Percentiles rank a stretch among this genome's conserved stretches.
Conservation (phyloP, 169 alveolate species). For the Plasmodium knowlesi region DNA sequence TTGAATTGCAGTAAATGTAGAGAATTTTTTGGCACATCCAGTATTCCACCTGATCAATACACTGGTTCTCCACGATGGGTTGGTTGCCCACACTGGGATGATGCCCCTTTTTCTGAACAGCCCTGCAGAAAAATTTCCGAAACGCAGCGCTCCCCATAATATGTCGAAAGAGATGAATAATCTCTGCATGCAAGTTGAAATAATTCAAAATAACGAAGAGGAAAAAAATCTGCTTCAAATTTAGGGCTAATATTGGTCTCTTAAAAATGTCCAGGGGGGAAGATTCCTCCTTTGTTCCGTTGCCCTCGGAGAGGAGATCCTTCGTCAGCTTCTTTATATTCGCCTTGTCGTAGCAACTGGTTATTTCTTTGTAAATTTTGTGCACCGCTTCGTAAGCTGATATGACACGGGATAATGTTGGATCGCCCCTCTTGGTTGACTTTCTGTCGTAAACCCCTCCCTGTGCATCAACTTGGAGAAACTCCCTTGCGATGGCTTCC, state of each 20-base stretch:
- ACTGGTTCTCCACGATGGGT: background rate
- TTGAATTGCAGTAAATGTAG: slow-evolving; percentile 20
- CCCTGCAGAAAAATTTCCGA: background rate
- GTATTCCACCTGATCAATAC: background rate
- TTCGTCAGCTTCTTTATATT: slow-evolving; percentile 6
- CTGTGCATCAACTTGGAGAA: background rate
- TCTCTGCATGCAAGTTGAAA: slow-evolving; percentile 35
- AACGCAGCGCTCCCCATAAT: background rate
- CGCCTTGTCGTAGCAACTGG: slow-evolving; percentile 3
- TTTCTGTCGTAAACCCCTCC: background rate
- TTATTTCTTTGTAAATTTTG: slow-evolving; percentile 14
- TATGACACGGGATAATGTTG: background rate
- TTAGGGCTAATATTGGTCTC: slow-evolving; percentile 25
- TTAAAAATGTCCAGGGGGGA: slow-evolving; percentile 15
- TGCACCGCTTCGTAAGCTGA: slow-evolving; percentile 20
- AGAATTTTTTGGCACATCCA: slow-evolving; percentile 9
- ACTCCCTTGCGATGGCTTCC: background rate
- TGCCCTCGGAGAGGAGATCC: background rate
- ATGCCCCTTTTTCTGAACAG: background rate
- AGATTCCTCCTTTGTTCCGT: no score
- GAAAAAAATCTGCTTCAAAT: slow-evolving; percentile 62
- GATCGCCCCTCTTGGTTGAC: background rate
- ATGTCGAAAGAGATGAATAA: slow-evolving; percentile 8
- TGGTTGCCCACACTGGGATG: background rate
- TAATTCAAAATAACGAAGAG: slow-evolving; percentile 28